Evolutionary conservation across 768 basidiomycete genomes (phyloP).

Genomic region (Sporobolomyces phaffii): DNA sequence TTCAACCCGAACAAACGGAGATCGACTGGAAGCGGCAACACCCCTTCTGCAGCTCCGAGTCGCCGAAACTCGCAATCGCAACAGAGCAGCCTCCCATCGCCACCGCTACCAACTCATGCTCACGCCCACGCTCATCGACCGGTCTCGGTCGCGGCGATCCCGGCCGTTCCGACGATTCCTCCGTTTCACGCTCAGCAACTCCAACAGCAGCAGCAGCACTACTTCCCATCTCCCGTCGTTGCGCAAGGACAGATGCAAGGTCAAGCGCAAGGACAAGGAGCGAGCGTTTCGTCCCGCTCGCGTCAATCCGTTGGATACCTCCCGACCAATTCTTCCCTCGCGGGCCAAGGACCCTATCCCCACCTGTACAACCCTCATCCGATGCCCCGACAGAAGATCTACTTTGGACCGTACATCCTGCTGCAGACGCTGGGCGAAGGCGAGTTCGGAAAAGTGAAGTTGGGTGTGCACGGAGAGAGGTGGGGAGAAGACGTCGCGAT

Average conservation of each 20-base stretch:
- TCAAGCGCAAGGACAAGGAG: slow-evolving; percentile 15
- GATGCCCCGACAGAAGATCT: slow-evolving; percentile 46
- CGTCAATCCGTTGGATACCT: slow-evolving; percentile 37
- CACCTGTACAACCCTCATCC: slow-evolving; percentile 38
- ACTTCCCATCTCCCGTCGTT: background rate
- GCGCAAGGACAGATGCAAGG: background rate
- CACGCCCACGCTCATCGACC: slow-evolving; percentile 16
- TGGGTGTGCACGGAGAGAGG: slow-evolving; percentile 76
- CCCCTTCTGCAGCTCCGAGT: background rate
- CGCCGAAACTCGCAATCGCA: slow-evolving; percentile 5
- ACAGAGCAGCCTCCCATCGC: background rate
- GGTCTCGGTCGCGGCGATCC: slow-evolving; percentile 8
- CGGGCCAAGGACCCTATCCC: slow-evolving; percentile 34
- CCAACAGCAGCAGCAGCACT: slow-evolving; percentile 1
- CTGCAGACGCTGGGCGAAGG: slow-evolving; percentile 96
- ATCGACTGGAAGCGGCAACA: background rate
- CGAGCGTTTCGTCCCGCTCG: slow-evolving; percentile 25
- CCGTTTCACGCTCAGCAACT: slow-evolving; percentile 15
- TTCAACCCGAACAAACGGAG: slow-evolving; percentile 38
- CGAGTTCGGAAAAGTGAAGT: slow-evolving; percentile 97
- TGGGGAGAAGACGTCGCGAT: slow-evolving; percentile 99
- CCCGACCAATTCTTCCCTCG: background rate
- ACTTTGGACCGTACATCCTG: slow-evolving; percentile 88
- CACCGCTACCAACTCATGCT: slow-evolving; percentile 5
- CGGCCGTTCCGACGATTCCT: slow-evolving; percentile 10